A percentile compares a stretch with the other conserved stretches of the same genome.
Evolutionary conservation across 2,329 filamentous ascomycete species (phyloP).

Genomic region (Verticillium klebahnii): DNA sequence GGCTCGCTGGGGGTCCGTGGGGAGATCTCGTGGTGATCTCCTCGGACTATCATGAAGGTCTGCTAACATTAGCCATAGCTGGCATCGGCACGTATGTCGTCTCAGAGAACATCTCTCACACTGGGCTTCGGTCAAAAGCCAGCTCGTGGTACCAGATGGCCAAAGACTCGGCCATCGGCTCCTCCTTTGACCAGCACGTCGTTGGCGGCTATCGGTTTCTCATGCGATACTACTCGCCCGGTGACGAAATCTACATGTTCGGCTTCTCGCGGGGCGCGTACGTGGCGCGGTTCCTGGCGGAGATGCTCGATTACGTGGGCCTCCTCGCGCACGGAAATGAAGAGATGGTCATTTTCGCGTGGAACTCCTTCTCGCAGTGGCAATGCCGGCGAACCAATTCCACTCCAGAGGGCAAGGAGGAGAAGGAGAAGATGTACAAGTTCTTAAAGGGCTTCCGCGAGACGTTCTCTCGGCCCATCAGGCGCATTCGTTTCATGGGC

Average conservation of each 20-base stretch:
- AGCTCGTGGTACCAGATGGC: conserved; percentile 66
- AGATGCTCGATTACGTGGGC: conserved; percentile 82
- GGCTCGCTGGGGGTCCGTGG: too few relatives aligned
- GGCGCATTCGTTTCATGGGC: conserved; percentile 70
- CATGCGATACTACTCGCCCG: conserved; percentile 65
- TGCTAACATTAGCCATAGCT: conserved; percentile 28
- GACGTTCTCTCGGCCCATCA: conserved; percentile 72
- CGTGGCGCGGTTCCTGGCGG: conserved; percentile 69
- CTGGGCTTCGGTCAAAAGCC: conserved; percentile 49
- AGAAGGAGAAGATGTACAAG: conserved; percentile 59
- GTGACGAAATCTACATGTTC: conserved; percentile 66
- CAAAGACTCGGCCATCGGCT: conserved; percentile 75
- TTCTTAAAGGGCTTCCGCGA: conserved; percentile 79
- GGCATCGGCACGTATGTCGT: conserved; percentile 72
- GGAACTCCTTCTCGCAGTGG: conserved; percentile 76
- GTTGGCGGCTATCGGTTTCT: conserved; percentile 78
- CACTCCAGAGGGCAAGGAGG: conserved; percentile 30
- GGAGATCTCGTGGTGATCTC: too few relatives aligned
- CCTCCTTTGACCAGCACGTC: conserved; percentile 77
- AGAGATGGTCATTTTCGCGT: conserved; percentile 79
- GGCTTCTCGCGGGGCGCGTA: conserved; percentile 72
- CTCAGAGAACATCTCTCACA: conserved; percentile 54
- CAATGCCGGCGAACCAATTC: conserved; percentile 48
- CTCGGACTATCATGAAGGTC: too few relatives aligned
- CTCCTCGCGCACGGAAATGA: conserved; percentile 78